Conservation (phyloP, 2,329 filamentous ascomycete genomes). For the Amesomyces nigricolor region DNA sequence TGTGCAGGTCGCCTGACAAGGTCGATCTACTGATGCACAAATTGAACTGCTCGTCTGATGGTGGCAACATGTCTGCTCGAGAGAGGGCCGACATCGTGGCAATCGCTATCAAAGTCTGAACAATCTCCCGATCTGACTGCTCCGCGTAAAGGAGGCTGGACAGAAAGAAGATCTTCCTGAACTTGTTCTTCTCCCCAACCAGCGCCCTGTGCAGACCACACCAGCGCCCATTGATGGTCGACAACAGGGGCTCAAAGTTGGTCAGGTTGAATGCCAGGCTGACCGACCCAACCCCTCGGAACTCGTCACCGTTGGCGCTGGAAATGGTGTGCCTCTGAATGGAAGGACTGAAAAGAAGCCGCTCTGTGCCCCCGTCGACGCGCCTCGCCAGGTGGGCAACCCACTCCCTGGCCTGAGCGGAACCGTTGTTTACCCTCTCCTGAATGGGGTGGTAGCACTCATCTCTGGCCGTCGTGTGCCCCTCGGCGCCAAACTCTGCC, state of each 20-base stretch:
- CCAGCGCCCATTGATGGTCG: slow-evolving; percentile 7
- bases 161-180: slow-evolving; percentile 17
- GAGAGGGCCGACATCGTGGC: not conserved
- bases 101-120: slow-evolving; percentile 19
- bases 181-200: slow-evolving; percentile 9
- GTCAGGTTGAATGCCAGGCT: slow-evolving; percentile 7
- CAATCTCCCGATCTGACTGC: slow-evolving; percentile 1
- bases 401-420: not conserved
- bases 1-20: not conserved
- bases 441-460: slow-evolving; percentile 10
- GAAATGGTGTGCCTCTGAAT: too few relatives aligned
- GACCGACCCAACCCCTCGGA: too few relatives aligned
- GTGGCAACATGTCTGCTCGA: not conserved
- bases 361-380: too few relatives aligned
- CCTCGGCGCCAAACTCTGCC: slow-evolving; percentile 28
- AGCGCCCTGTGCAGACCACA: slow-evolving; percentile 13
- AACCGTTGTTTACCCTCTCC: not conserved
- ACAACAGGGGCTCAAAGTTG: not conserved
- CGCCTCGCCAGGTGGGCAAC: too few relatives aligned
- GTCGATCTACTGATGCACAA: not conserved
- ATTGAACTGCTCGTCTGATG: slow-evolving; percentile 11
- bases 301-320: too few relatives aligned
- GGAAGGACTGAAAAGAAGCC: too few relatives aligned
- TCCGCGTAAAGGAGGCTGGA: slow-evolving; percentile 12
- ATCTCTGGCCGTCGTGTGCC: not conserved